Evolutionary conservation across 75 land plant species (phyloP).

Genomic region (Pinus albicaulis): DNA sequence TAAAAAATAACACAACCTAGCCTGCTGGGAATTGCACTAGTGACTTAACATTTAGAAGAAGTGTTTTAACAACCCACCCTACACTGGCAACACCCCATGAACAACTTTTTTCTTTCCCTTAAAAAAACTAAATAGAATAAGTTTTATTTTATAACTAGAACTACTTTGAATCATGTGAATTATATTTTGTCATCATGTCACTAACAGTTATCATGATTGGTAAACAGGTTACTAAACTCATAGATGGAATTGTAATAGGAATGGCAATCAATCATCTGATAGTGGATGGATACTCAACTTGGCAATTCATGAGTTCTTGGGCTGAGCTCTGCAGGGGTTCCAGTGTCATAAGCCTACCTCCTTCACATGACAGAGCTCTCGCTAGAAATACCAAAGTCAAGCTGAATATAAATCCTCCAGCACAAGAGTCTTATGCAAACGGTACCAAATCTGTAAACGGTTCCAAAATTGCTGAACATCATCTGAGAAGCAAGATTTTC

Average conservation of each 20-base stretch:
- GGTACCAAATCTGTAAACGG: conserved; percentile 3
- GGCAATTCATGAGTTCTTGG: conserved; percentile 87
- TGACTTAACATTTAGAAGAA: too few relatives aligned
- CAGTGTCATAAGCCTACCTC: conserved; percentile 23
- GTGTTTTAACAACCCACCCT: too few relatives aligned
- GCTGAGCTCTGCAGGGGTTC: conserved; percentile 43
- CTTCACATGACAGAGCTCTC: conserved; percentile 47
- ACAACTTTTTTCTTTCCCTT: too few relatives aligned
- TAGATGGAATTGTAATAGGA: conserved; percentile 62
- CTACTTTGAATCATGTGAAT: too few relatives aligned
- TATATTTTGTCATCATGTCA: too few relatives aligned
- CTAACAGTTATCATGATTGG: too few relatives aligned
- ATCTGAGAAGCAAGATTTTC: conserved; percentile 43
- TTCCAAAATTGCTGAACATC: conserved; percentile 6
- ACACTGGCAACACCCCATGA: too few relatives aligned
- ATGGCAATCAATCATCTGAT: conserved; percentile 72
- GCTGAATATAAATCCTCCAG: conserved; percentile 31
- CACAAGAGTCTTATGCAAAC: conserved; percentile 10
- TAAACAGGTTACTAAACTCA: conserved; percentile 49
- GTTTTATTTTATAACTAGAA: too few relatives aligned
- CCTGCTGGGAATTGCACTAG: too few relatives aligned
- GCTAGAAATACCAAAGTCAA: conserved; percentile 52
- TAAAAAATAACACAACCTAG: too few relatives aligned
- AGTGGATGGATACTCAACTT: conserved; percentile 70
- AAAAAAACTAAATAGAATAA: too few relatives aligned